Base-by-base conservation (phyloP, 192 early-diverging fungal species). In the Powellomyces hirtus region DNA sequence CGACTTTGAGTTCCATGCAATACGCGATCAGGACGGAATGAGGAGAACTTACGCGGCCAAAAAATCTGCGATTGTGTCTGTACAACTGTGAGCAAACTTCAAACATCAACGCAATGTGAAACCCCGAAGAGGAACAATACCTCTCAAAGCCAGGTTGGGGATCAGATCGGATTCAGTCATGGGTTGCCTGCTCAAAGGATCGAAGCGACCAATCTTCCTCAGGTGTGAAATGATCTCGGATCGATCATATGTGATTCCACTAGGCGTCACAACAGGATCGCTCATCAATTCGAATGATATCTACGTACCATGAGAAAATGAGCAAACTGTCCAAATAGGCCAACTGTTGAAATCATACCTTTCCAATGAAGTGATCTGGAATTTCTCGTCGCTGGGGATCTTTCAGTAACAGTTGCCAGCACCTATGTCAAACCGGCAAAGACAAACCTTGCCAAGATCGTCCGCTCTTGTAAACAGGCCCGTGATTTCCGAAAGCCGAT, bases 231-330 rank as follows among this genome's bases (percentile, higher is more conserved):
- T 62, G n/a, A 94, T 77, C 27, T 89, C 86, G 13, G 77, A 66
- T 31, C 91, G 84, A 68, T 94, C 93, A 67, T 92, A 94, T 2
- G 80, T 90, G 26, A 89, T 88, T 0, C 88, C 89, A 10, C 72
- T 78, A 58, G 73, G 78, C 0, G 70, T 56, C 24, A 88, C 76
- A 16, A 90, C 85, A 1, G 91, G 86, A 75, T 93, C 92, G 36
- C 86, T 84, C 90, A 94, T 92, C 33, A 93, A 73, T 59, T 93
- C 89, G 62, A 92, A 94, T 3, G 83, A 85, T 29, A 94, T 91
- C 69, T 64, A 30, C 40, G n/a, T 13, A n/a, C n/a, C n/a, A n/a
- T n/a, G n/a, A n/a, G n/a, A n/a, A n/a, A n/a, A n/a, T n/a, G n/a
- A 24, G 55, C 14, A 33, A 60, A 16, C n/a, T 30, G n/a, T n/a